Evolutionary conservation across 2,329 filamentous ascomycete species (phyloP).

Genomic region (Didymella pinodella): DNA sequence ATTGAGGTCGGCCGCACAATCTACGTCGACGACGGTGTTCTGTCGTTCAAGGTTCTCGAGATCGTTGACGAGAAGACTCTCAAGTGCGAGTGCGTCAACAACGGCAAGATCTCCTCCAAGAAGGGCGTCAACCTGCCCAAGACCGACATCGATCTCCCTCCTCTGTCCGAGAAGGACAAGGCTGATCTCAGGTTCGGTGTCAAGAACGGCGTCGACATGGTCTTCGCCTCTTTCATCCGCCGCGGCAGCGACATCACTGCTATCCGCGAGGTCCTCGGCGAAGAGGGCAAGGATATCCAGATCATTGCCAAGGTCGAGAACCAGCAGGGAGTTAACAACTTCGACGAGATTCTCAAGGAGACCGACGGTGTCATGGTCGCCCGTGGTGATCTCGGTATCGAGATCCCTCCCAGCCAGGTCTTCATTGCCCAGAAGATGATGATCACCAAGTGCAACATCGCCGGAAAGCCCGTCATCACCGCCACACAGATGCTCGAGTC

Average conservation of each 20-base stretch:
- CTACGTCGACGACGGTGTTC: conserved; percentile 98
- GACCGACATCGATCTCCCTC: conserved; percentile 97
- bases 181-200: conserved; percentile 92
- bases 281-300: conserved; percentile 94
- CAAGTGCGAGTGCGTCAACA: conserved; percentile 88
- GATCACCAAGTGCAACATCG: conserved; percentile 99
- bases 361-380: conserved; percentile 99
- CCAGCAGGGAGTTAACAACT: conserved; percentile 99
- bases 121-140: conserved; percentile 99
- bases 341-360: conserved; percentile 92
- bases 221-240: conserved; percentile 98
- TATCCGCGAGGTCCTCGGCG: conserved; percentile 89
- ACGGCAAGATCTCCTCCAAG: conserved; percentile 97
- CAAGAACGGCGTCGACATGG: conserved; percentile 98
- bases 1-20: conserved; percentile 90
- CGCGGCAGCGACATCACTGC: conserved; percentile 89
- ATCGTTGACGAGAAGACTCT: conserved; percentile 89
- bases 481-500: conserved; percentile 99
- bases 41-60: conserved; percentile 92
- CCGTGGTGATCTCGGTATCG: conserved; percentile 97
- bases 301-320: conserved; percentile 99
- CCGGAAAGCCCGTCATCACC: conserved; percentile 98
- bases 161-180: conserved; percentile 98
- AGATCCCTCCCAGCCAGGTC: conserved; percentile 97
- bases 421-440: conserved; percentile 99